Percentiles rank a stretch among this genome's conserved stretches.
phyloP scores from a whole-genome alignment of 768 basidiomycete species.

The Leucogyrophana mollusca region DNA sequence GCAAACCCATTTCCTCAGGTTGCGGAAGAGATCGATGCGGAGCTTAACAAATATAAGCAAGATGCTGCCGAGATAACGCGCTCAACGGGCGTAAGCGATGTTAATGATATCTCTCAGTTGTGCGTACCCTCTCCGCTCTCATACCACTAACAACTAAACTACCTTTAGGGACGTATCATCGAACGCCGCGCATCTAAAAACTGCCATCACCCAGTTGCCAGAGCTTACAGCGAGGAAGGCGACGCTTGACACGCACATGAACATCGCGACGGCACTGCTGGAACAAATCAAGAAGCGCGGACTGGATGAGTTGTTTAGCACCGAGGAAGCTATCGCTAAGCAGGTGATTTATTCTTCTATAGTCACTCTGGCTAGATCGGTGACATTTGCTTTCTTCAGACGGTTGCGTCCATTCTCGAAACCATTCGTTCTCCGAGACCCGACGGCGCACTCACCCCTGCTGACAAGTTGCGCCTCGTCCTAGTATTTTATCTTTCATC shows the following conservation, averaged over 20 bases:
- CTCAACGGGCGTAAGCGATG: conserved; percentile 93
- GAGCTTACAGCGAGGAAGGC: conserved; percentile 96
- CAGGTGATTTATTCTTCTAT: conserved; percentile 50
- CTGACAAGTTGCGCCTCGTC: conserved; percentile 90
- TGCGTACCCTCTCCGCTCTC: conserved; percentile 36
- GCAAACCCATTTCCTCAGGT: conserved; percentile 97
- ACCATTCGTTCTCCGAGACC: conserved; percentile 74
- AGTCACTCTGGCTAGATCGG: neutral
- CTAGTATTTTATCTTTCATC: conserved; percentile 94
- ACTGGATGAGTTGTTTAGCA: conserved; percentile 95
- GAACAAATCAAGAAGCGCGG: conserved; percentile 95
- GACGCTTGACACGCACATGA: conserved; percentile 98
- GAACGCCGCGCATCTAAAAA: conserved; percentile 93
- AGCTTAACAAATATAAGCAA: conserved; percentile 89
- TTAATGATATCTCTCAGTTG: conserved; percentile 94
- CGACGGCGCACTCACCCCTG: conserved; percentile 62
- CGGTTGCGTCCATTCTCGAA: conserved; percentile 78
- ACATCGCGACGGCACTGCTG: conserved; percentile 92
- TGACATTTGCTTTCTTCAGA: conserved; percentile 40
- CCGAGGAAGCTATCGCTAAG: conserved; percentile 87
- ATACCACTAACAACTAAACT: too few relatives aligned
- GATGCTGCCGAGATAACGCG: conserved; percentile 97
- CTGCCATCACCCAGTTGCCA: conserved; percentile 94
- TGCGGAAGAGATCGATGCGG: conserved; percentile 93
- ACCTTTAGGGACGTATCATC: conserved; percentile 75